Percentiles rank a stretch among this genome's conserved stretches.
These are phyloP conservation scores for Colletotrichum chlorophyti DNA, from an alignment of 2,329 filamentous ascomycete genomes.

Conservation along the genomic window DNA sequence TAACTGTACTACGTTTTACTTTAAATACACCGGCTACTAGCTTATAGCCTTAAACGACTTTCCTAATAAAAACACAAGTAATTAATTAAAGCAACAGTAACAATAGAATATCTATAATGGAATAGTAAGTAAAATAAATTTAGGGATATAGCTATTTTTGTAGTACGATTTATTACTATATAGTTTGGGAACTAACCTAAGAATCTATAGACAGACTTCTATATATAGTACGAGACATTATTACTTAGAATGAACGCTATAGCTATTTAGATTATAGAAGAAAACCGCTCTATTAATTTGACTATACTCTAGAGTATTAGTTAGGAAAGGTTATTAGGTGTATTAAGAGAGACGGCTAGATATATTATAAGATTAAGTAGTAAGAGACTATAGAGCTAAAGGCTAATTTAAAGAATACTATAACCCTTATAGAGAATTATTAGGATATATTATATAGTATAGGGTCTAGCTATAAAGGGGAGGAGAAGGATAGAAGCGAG, in stretches of 20 bases:
- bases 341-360: background rate
- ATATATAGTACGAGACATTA: background rate
- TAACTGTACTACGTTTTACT: background rate
- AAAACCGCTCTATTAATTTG: background rate
- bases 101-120: background rate
- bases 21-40: background rate
- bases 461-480: background rate
- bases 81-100: background rate
- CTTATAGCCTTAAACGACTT: background rate
- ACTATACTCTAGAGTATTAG: background rate
- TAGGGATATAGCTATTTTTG: background rate
- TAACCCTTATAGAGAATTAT: background rate
- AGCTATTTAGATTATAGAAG: background rate
- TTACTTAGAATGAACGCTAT: background rate
- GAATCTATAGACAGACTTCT: background rate
- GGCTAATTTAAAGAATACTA: background rate
- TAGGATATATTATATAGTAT: background rate
- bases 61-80: background rate
- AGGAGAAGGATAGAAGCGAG: background rate
- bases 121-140: background rate
- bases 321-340: background rate
- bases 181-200: background rate
- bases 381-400: background rate
- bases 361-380: background rate
- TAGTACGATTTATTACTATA: background rate